Evolutionary conservation across 2,329 filamentous ascomycete species (phyloP).

Genomic region (Beauveria brongniartii): DNA sequence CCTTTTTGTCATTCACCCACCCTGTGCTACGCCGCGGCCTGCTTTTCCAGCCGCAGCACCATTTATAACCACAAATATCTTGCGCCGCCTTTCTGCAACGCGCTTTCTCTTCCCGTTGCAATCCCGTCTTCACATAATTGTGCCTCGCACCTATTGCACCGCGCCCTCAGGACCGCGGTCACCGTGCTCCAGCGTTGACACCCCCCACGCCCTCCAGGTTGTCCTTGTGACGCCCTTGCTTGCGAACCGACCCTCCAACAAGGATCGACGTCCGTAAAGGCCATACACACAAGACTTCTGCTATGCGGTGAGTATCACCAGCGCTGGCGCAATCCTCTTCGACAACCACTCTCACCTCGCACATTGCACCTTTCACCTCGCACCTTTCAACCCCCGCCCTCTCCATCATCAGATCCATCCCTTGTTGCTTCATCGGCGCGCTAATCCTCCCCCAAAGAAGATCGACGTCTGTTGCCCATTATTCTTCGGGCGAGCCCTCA

Average conservation of each 20-base stretch:
- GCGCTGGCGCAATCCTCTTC: conserved; percentile 10
- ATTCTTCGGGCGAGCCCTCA: conserved; percentile 10
- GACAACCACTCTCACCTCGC: conserved; percentile 7
- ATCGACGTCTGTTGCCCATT: conserved; percentile 6
- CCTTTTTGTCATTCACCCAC: conserved; percentile 7
- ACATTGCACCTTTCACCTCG: too few species aligned
- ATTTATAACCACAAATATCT: conserved; percentile 9
- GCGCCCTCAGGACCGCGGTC: conserved; percentile 2
- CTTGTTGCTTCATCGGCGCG: conserved; percentile 1
- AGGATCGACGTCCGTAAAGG: conserved; percentile 11
- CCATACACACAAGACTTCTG: conserved; percentile 18
- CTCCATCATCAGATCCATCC: neutral
- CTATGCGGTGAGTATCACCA: conserved; percentile 36
- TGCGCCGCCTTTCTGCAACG: conserved; percentile 3
- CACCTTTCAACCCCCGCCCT: conserved; percentile 2
- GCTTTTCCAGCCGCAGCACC: conserved; percentile 6
- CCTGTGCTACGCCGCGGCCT: conserved; percentile 8
- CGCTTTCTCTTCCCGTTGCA: neutral
- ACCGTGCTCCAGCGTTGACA: conserved; percentile 6
- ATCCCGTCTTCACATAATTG: neutral
- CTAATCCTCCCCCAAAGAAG: conserved; percentile 5
- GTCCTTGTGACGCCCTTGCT: conserved; percentile 10
- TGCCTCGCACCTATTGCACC: neutral
- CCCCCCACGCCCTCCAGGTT: neutral
- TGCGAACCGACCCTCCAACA: conserved; percentile 9